phyloP scores from a whole-genome alignment of 305 asterid species.

The Ajuga reptans region DNA sequence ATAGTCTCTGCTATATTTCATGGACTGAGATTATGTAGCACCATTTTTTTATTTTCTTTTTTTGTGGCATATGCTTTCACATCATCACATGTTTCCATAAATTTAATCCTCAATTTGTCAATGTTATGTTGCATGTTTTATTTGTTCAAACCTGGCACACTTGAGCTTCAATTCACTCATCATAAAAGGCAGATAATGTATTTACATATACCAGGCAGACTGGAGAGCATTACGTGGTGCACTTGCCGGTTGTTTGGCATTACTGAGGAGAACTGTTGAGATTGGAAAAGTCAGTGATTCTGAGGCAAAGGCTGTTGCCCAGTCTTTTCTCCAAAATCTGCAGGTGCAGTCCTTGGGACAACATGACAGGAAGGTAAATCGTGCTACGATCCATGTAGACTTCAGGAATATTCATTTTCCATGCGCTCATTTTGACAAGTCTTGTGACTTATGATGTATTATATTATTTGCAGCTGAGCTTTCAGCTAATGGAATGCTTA shows the following conservation, averaged over 20 bases:
- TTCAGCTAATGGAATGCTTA: constrained; percentile 83
- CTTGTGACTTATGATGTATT: constrained; percentile 10
- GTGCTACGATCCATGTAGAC: constrained; percentile 3
- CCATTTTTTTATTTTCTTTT: not conserved
- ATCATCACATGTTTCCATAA: not conserved
- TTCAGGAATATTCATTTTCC: constrained; percentile 7
- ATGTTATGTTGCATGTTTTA: not conserved
- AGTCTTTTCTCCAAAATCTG: constrained; percentile 47
- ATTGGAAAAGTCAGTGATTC: constrained; percentile 46
- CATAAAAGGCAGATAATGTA: constrained; percentile 30
- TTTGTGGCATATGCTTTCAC: not conserved
- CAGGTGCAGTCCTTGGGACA: constrained; percentile 86
- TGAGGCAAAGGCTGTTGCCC: constrained; percentile 68
- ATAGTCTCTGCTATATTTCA: not conserved
- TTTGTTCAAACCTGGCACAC: not conserved
- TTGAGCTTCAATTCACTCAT: constrained; percentile 16
- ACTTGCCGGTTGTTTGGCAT: constrained; percentile 84
- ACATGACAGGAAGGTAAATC: constrained; percentile 74
- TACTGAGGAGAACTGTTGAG: constrained; percentile 62
- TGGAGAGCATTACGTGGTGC: constrained; percentile 98
- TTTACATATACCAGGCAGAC: constrained; percentile 62
- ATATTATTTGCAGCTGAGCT: constrained; percentile 68
- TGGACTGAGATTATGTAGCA: not conserved
- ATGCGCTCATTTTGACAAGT: constrained; percentile 18
- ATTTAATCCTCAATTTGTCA: not conserved